These are phyloP conservation scores for Barnettozyma vustinii DNA, from an alignment of 805 yeast genomes.

Conservation along the genomic window DNA sequence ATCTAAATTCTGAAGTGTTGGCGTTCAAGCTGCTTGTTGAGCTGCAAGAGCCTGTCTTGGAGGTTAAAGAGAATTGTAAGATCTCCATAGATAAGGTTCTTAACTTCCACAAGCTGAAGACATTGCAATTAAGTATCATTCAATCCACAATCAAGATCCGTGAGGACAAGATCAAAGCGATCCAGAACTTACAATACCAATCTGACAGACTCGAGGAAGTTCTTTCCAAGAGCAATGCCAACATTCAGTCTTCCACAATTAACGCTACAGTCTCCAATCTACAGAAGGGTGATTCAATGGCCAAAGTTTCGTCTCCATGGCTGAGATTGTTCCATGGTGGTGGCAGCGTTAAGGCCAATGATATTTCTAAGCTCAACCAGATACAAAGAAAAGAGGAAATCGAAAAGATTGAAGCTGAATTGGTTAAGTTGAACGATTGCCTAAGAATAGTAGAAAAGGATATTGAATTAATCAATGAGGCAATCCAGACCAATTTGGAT, in stretches of 20 bases:
- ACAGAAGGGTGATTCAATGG: constrained; percentile 23
- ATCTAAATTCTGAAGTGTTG: constrained; percentile 43
- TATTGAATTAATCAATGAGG: constrained; percentile 30
- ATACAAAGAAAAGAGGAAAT: constrained; percentile 34
- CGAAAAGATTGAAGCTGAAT: constrained; percentile 29
- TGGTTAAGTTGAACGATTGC: constrained; percentile 35
- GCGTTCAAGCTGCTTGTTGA: constrained; percentile 30
- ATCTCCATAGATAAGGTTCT: constrained; percentile 38
- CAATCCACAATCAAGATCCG: constrained; percentile 35
- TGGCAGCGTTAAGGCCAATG: constrained; percentile 11
- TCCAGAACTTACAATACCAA: constrained; percentile 31
- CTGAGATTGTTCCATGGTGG: constrained; percentile 19
- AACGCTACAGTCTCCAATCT: constrained; percentile 27
- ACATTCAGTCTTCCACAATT: constrained; percentile 24
- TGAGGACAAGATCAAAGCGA: constrained; percentile 25
- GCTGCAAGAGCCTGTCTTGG: constrained; percentile 34
- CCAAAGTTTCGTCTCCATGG: constrained; percentile 21
- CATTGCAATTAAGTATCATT: constrained; percentile 42
- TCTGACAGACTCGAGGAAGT: constrained; percentile 28
- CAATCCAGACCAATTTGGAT: constrained; percentile 28
- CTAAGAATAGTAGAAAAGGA: constrained; percentile 32
- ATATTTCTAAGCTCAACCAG: constrained; percentile 26
- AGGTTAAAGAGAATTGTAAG: constrained; percentile 29
- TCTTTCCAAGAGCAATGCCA: constrained; percentile 28
- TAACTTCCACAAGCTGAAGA: constrained; percentile 55